Base-by-base conservation (phyloP, 2,329 filamentous ascomycete genomes). In the Eutypella sp. region DNA sequence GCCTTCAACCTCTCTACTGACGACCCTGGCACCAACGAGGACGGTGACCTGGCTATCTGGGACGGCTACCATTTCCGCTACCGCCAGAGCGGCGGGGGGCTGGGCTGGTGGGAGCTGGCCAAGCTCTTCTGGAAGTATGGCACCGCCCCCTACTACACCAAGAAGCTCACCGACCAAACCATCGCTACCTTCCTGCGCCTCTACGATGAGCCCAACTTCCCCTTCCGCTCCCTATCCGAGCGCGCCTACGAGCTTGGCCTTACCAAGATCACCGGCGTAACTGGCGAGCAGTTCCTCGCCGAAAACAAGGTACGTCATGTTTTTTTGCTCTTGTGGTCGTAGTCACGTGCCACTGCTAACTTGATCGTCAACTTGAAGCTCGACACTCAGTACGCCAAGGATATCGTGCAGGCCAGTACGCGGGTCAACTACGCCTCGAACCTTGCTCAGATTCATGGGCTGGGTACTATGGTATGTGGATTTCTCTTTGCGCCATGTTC, bases 351-450 rank as follows among this genome's bases (percentile, higher is more conserved):
- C 15, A 39, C 16, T 9, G 16, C 36, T 39, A n/a, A 39, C 19
- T 39, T 7, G 15, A 20, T 22, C 16, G n/a, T 5, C 20, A n/a
- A n/a, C n/a, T n/a, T n/a, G 4, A 15, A 39, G 36, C 22, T 39
- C 18, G 36, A 39, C 36, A n/a, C 23, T 9, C 5, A 29, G 2
- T 44, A 39, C 62, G 74, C 84, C 0, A 79, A 80, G 13, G 89
- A 99, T 42, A 81, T 99, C 40, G 81, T 97, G 22, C 92, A 97
- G 67, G 89, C 92, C 2, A 87, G 84, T 47, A 96, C 93, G 1
- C 79, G 93, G 18, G 92, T 96, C 52, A 97, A 97, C 66, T 99
- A 96, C 67, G 93, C 87, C 1, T 89, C 91, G 41, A 96, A 97
- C 56, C 67, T 97, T 11, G 79, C 74, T n/a, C 72, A 82, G 29